Evolutionary conservation across 306 rosid species (phyloP), one percentile per base, ranked within the genome.

Genomic region (barrel medic (Medicago truncatula)): DNA sequence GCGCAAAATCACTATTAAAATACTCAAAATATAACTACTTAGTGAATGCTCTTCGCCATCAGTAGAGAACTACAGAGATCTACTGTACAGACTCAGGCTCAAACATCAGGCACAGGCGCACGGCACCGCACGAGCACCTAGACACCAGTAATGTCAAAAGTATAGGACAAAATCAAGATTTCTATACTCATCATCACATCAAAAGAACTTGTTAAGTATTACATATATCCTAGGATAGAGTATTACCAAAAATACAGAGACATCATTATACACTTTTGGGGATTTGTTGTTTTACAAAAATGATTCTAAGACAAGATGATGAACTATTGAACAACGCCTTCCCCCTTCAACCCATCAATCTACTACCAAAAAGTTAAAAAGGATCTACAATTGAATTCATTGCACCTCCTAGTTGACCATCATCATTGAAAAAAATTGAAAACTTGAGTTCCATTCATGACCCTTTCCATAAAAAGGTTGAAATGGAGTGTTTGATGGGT

Each of bases 131-230:
- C 17, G 9, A 16, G 5, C 25, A 59, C 28, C 23, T 8, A 36
- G 49, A 63, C 14, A 63, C 47, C 1, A 9, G 8, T 4, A 8
- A 38, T 63, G 25, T 63, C 49, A 13, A 63, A 16, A 38, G n/a
- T 17, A 63, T 36, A 63, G 21, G 69, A 63, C 15, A 63, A 34
- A 28, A 28, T 60, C 20, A 31, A 60, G 31, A 59, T 56, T 56
- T 56, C 1, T 25, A 21, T 58, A 9, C 9, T 58, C 64, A 21
- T 21, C 8, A 58, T 23, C 38, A 58, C 5, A 58, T 58, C 36
- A 58, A 23, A 58, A 59, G 5, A 59, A 25, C 66, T 25, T 25
- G 9, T 59, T 31, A 59, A 23, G 40, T 59, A 25, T 59, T 59
- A 59, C 17, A 59, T 25, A 5, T 25, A 21, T 13, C 65, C 66